phyloP scores from a whole-genome alignment of 2,329 filamentous ascomycete species.

The Dactylellina cionopaga region DNA sequence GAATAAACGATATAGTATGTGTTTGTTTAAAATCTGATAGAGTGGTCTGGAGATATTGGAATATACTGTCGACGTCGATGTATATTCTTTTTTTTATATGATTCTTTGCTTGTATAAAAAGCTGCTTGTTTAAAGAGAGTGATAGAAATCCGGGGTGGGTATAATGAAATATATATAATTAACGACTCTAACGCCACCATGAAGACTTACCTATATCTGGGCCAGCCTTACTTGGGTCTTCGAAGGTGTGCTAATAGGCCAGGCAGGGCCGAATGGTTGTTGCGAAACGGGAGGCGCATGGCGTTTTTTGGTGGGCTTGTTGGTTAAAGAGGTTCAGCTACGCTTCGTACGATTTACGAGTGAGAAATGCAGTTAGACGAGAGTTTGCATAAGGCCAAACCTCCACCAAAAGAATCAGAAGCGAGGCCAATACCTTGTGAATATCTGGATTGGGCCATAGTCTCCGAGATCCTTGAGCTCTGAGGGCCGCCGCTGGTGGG shows the following conservation, averaged over 20 bases:
- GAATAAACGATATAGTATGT: too few species aligned
- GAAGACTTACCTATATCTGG: slow-evolving; percentile 23
- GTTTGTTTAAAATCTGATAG: too few species aligned
- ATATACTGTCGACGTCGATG: too few species aligned
- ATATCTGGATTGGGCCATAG: slow-evolving; percentile 43
- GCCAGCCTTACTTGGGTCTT: slow-evolving; percentile 18
- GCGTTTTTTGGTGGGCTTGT: slow-evolving; percentile 39
- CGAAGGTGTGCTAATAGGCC: slow-evolving; percentile 1
- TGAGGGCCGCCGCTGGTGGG: neutral
- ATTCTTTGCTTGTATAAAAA: neutral
- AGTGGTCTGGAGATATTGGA: too few species aligned
- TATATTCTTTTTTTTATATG: too few species aligned
- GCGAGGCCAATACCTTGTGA: slow-evolving; percentile 35
- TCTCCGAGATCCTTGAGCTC: slow-evolving; percentile 40
- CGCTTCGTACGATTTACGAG: slow-evolving; percentile 46
- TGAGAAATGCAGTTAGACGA: slow-evolving; percentile 53
- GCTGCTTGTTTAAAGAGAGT: neutral
- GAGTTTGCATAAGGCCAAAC: slow-evolving; percentile 50
- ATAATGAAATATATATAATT: slow-evolving; percentile 38
- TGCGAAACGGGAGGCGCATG: slow-evolving; percentile 53
- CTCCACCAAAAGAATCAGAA: slow-evolving; percentile 24
- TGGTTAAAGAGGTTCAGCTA: slow-evolving; percentile 29
- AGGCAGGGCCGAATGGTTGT: slow-evolving; percentile 5
- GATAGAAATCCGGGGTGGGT: slow-evolving; percentile 42
- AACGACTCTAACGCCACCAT: slow-evolving; percentile 34